Evolutionary conservation across 2,329 filamentous ascomycete species (phyloP), one percentile per base, ranked within the genome.

Genomic region (Shiraia sp.): DNA sequence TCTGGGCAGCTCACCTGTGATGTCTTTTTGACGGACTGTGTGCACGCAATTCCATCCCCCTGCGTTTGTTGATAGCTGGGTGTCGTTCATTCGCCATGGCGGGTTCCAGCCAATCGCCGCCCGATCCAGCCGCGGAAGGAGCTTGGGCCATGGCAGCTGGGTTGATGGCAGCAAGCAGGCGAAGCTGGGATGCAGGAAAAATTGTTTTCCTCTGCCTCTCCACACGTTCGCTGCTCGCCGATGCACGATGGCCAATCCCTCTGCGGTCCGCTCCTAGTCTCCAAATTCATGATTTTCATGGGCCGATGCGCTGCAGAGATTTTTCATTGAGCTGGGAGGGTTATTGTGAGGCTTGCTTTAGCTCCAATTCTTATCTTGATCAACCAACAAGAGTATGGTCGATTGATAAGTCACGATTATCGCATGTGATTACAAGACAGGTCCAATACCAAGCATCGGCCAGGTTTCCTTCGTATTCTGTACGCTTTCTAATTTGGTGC

Each of bases 51-150:
- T 7, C 28, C 29, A 12, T 10, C 10, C 16, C 19, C 31, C 29
- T 16, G 22, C 17, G 14, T 2, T n/a, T 12, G 14, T 15, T 15
- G 9, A 12, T 10, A 32, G 17, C 13, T 8, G 10, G 30, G 22
- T n/a, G 22, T 27, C 14, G 39, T 43, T 47, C 19, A 8, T 22
- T 22, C 19, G 19, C 19, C 19, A 23, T 35, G 22, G 26, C 24
- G n/a, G 36, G 41, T 40, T 42, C 23, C 45, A 51, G 38, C 55
- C 54, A 58, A 60, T 55, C n/a, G 36, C 17, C 29, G 36, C 14
- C 35, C 51, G 46, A 59, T 40, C 48, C 49, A 52, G 49, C 54
- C 56, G 50, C 56, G 52, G 54, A 55, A 49, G 42, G 45, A 35
- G 38, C 38, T 41, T 35, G 25, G 38, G 16, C 38, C 24, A 19